A percentile compares a stretch with the other conserved stretches of the same genome.
Conservation (phyloP, 306 rosid species). For the Cyclanthera cordifolia region DNA sequence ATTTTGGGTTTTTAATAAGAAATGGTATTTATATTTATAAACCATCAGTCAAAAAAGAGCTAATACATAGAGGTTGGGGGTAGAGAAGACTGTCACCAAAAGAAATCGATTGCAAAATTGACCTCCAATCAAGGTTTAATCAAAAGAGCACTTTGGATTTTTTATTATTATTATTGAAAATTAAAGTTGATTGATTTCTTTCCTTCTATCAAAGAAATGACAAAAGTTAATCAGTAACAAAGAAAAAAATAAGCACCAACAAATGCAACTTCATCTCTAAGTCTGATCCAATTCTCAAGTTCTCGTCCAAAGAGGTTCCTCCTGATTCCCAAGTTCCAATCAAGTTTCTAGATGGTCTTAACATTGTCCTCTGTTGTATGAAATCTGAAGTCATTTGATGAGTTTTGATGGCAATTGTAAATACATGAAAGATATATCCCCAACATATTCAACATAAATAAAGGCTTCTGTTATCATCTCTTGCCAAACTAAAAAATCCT, state of each 20-base stretch:
- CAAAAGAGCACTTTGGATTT: background rate
- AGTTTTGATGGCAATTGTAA: background rate
- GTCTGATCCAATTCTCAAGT: background rate
- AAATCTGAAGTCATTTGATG: background rate
- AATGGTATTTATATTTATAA: background rate
- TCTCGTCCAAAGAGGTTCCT: background rate
- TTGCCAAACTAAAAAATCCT: no score
- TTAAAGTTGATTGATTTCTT: background rate
- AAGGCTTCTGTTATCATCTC: background rate
- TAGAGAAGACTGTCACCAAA: background rate
- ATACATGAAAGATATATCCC: background rate
- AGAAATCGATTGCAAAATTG: background rate
- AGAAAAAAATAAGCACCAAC: background rate
- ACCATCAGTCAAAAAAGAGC: background rate
- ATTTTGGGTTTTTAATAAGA: background rate
- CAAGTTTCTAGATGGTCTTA: background rate
- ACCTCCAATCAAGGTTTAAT: background rate
- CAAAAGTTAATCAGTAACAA: no score
- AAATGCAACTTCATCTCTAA: background rate
- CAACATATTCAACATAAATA: background rate
- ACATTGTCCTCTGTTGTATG: background rate
- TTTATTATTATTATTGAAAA: background rate
- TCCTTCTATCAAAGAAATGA: background rate
- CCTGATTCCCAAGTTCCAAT: background rate
- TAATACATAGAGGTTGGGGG: background rate